Evolutionary conservation across 495 filamentous ascomycete species (phyloP), one percentile per base, ranked within the genome.

Genomic region (Hypoxylon lienhwacheense): DNA sequence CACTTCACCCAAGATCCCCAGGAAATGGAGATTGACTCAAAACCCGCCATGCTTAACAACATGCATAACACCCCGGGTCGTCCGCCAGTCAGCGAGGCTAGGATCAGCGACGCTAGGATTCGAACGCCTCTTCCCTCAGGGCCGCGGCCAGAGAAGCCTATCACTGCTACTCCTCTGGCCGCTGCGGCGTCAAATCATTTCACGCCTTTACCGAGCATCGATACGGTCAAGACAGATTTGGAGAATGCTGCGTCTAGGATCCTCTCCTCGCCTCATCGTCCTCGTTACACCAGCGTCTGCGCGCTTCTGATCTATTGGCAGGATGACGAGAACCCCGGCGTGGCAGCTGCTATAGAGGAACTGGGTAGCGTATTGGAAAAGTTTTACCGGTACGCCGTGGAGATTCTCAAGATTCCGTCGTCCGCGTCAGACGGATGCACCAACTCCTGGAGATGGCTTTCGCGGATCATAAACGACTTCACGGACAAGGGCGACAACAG

Each of bases 281-380:
- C 67, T 56, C 72, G 76, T 11, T 78, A 78, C 45, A 64, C 64
- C 45, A 53, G 56, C 16, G 73, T 72, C 21, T 71, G 69, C 26
- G 73, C 63, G 3, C 72, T 77, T n/a, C 33, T 77, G 21, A 61
- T 77, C 10, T 69, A 69, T 36, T 78, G 76, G 76, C 68, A 77
- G 42, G 72, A 75, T 24, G 75, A 77, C 39, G 66, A 70, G 1
- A 69, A 78, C 15, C 48, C 55, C 4, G 58, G 52, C 1, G 69
- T 68, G 5, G 59, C 39, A 14, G 46, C 28, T 4, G 68, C 70
- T 11, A 58, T 77, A 22, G 51, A 70, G 17, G 73, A 78, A 17
- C 53, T 78, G 12, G 68, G 53, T 35, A 61, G 60, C 3, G 68
- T 75, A 3, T 68, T 78, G 21, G 62, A 69, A 22, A 66, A 73